Conservation (phyloP, 371 early-diverging fungal genomes). For the Coemansia sp. region DNA sequence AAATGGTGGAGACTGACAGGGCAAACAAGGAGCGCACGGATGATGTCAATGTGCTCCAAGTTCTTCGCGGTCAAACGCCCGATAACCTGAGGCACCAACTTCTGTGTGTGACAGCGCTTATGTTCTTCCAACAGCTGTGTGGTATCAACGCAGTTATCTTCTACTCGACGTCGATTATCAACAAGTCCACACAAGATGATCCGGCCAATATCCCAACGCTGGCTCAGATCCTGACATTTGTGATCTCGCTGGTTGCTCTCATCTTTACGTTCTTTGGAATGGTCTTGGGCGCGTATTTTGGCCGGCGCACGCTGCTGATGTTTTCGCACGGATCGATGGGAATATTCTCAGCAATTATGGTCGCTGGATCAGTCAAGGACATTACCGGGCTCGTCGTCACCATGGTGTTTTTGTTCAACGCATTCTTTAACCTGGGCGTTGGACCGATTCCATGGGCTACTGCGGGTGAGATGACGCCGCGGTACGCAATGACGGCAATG, state of each 20-base stretch:
- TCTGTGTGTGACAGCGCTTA: constrained; percentile 55
- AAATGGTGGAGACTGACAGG: constrained; percentile 37
- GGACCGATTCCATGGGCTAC: constrained; percentile 81
- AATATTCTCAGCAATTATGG: constrained; percentile 58
- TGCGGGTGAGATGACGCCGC: constrained; percentile 67
- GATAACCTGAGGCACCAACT: constrained; percentile 53
- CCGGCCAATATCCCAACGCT: constrained; percentile 49
- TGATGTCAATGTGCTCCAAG: constrained; percentile 46
- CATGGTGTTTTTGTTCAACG: constrained; percentile 73
- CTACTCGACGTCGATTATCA: constrained; percentile 63
- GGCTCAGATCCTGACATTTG: constrained; percentile 54
- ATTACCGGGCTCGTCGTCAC: constrained; percentile 62
- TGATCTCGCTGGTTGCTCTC: constrained; percentile 55
- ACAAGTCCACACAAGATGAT: constrained; percentile 42
- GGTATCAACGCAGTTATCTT: constrained; percentile 88
- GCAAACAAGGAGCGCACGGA: constrained; percentile 47
- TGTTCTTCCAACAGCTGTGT: constrained; percentile 78
- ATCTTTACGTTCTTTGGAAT: constrained; percentile 60
- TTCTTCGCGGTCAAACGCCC: constrained; percentile 49
- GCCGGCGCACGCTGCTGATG: constrained; percentile 74
- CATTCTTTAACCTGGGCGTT: constrained; percentile 78
- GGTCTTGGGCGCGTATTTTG: constrained; percentile 68
- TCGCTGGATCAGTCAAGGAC: constrained; percentile 56
- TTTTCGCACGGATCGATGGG: constrained; percentile 64
- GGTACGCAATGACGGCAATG: constrained; percentile 66